Conservation (phyloP, 768 basidiomycete genomes). For the Lenzites betulinus region DNA sequence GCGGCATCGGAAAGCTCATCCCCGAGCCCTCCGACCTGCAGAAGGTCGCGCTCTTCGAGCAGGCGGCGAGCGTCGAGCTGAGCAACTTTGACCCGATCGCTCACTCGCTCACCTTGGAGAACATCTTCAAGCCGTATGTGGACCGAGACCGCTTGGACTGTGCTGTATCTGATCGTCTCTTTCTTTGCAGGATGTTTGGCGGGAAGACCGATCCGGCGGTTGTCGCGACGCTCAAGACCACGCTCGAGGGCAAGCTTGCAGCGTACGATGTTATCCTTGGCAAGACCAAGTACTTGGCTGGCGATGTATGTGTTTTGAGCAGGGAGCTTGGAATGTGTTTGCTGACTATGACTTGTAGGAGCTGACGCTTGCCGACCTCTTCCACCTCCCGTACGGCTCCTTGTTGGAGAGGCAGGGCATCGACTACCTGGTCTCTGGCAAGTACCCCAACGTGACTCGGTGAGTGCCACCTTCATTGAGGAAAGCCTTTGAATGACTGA, state of each 20-base stretch:
- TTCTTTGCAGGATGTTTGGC: conserved; percentile 18
- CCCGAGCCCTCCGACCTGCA: conserved; percentile 41
- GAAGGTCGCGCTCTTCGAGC: conserved; percentile 43
- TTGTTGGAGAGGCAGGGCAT: conserved; percentile 29
- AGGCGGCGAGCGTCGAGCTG: conserved; percentile 49
- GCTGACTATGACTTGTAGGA: conserved; percentile 27
- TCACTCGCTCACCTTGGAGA: conserved; percentile 44
- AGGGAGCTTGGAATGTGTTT: too few relatives aligned
- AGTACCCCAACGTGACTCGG: conserved; percentile 47
- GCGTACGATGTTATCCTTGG: conserved; percentile 58
- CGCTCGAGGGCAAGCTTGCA: conserved; percentile 45
- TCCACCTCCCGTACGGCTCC: conserved; percentile 53
- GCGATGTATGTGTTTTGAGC: conserved; percentile 32
- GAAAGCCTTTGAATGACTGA: neutral
- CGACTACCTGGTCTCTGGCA: conserved; percentile 34
- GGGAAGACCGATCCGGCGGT: conserved; percentile 35
- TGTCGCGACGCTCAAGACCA: conserved; percentile 29
- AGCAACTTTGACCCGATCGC: conserved; percentile 56
- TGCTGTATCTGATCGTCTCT: neutral
- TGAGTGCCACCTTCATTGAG: conserved; percentile 22
- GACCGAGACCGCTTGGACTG: too few relatives aligned
- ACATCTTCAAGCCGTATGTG: conserved; percentile 45
- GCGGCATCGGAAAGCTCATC: conserved; percentile 49
- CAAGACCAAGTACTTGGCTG: conserved; percentile 55
- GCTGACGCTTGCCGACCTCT: conserved; percentile 59